Base-by-base conservation (phyloP, 805 yeast species). In the Candida piceae region DNA sequence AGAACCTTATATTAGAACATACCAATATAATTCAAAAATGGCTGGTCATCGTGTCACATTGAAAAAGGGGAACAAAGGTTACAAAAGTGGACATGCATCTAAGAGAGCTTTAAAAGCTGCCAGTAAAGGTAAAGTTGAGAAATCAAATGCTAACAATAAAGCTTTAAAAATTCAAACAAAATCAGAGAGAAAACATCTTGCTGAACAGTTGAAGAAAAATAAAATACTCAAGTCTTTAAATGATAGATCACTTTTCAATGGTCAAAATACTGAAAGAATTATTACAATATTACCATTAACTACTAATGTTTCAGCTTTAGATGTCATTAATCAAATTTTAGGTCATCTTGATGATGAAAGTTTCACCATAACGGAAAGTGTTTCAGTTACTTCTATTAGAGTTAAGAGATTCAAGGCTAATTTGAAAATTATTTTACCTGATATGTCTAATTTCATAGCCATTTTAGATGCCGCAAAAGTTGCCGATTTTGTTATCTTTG, bases 81-180 rank as follows among this genome's bases (percentile, higher is more conserved):
- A 87, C 72, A 94, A 93, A 58, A 76, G 95, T 3, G 84, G 80
- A 57, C 98, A 93, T 67, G 76, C 96, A 16, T 76, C 95, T 11
- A 93, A 93, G 57, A 84, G 96, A 42, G 76, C 88, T 24, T 61
- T 90, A 52, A 94, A 88, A 57, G 84, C 86, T 46, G 69, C 76
- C 41, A 68, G 67, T 51, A 89, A 84, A 55, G 97, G 97, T 42
- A 89, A 87, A 59, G 85, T 90, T 24, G 97, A 89, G 55, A 84
- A 81, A 51, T 63, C 74, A 2, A 46, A 40, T 29, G 44, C 62
- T 22, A 45, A 57, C 16, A 57, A 67, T 35, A 67, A 66, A 42
- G 53, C 66, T 19, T 44, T 61, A 17, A 67, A 66, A 43, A 58
- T 57, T 18, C 58, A 62, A 34, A 66, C 70, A 32, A 72, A 69